A percentile compares a stretch with the other conserved stretches of the same genome.
Evolutionary conservation across 2,329 filamentous ascomycete species (phyloP).

Genomic region (Aureobasidium sp.): DNA sequence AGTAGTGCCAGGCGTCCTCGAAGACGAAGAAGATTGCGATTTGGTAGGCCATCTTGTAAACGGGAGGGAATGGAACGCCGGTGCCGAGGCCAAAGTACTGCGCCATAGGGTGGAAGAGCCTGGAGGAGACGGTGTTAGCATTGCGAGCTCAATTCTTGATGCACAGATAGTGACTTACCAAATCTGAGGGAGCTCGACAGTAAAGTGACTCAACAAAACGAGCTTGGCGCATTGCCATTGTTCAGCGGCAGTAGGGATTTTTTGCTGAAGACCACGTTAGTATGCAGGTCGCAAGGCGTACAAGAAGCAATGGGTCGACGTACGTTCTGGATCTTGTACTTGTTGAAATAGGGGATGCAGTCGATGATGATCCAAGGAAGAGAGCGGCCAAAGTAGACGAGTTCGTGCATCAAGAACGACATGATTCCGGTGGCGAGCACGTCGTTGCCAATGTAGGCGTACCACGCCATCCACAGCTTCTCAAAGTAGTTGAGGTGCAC

Average conservation of each 20-base stretch:
- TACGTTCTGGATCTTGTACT: slow-evolving; percentile 90
- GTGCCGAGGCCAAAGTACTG: slow-evolving; percentile 85
- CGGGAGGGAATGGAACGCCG: slow-evolving; percentile 76
- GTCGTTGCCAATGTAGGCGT: slow-evolving; percentile 97
- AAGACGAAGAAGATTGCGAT: slow-evolving; percentile 90
- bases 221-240: slow-evolving; percentile 91
- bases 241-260: slow-evolving; percentile 85
- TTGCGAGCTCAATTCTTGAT: neutral
- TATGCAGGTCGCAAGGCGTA: neutral
- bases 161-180: slow-evolving; percentile 47
- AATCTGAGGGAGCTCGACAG: slow-evolving; percentile 95
- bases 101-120: slow-evolving; percentile 91
- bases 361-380: slow-evolving; percentile 93
- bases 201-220: slow-evolving; percentile 91
- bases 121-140: slow-evolving; percentile 20
- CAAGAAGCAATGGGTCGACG: slow-evolving; percentile 24
- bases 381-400: slow-evolving; percentile 86
- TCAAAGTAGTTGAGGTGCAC: slow-evolving; percentile 79
- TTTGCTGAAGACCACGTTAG: slow-evolving; percentile 42
- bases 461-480: slow-evolving; percentile 91
- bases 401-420: slow-evolving; percentile 92
- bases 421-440: slow-evolving; percentile 92
- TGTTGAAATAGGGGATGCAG: slow-evolving; percentile 73
- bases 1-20: slow-evolving; percentile 98
- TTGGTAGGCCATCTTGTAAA: slow-evolving; percentile 81